These are phyloP conservation scores for Stephania japonica DNA, from an alignment of 164 flowering plant species.

Conservation along the genomic window DNA sequence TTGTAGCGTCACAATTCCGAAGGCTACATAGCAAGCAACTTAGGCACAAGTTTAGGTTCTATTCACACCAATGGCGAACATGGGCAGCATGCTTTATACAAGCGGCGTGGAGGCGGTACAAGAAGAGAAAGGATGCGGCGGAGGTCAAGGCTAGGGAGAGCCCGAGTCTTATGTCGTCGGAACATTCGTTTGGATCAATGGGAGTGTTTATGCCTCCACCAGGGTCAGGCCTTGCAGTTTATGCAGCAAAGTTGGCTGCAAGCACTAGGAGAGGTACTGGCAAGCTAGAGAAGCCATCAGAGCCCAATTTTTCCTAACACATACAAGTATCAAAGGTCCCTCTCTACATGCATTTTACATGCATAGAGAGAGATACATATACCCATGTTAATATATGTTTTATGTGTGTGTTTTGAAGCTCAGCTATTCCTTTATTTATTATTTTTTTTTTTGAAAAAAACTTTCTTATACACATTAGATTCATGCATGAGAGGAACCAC, in stretches of 20 bases:
- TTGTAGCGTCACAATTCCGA: slow-evolving; percentile 79
- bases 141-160: slow-evolving; percentile 43
- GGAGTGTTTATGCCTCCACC: slow-evolving; percentile 3
- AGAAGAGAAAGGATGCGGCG: slow-evolving; percentile 37
- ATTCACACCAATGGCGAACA: slow-evolving; percentile 87
- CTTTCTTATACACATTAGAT: no score
- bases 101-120: slow-evolving; percentile 75
- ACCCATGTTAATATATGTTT: neutral
- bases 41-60: slow-evolving; percentile 75
- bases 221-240: slow-evolving; percentile 26
- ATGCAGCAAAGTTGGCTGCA: slow-evolving; percentile 34
- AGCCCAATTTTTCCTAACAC: slow-evolving; percentile 55
- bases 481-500: no score
- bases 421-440: no score
- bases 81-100: slow-evolving; percentile 94
- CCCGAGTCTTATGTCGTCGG: slow-evolving; percentile 10
- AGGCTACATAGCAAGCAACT: slow-evolving; percentile 81
- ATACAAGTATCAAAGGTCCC: no score
- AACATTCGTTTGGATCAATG: neutral
- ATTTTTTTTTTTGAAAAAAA: no score
- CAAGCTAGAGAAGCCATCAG: slow-evolving; percentile 51
- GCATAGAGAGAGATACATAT: no score
- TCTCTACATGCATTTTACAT: no score
- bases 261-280: slow-evolving; percentile 33
- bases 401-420: neutral